phyloP scores from a whole-genome alignment of 163 green algal genomes.

The Scenedesmus sp. region DNA sequence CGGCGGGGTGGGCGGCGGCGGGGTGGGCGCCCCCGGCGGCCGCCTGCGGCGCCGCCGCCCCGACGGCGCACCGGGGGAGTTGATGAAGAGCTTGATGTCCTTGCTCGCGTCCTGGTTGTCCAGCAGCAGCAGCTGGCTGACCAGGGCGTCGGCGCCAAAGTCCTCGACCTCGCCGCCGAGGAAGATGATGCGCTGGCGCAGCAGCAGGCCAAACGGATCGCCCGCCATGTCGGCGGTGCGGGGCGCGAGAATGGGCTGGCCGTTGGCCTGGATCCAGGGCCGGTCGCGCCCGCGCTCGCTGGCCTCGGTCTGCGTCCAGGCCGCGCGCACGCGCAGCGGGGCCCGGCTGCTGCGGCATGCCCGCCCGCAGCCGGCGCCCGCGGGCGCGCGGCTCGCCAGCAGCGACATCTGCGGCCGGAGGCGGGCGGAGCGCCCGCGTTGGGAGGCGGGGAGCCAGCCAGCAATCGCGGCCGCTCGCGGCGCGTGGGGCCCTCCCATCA shows the following conservation, averaged over 20 bases:
- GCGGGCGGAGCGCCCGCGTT: no score
- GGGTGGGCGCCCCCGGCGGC: no score
- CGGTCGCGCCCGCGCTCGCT: constrained; percentile 29
- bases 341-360: no score
- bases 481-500: no score
- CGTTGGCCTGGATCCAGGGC: constrained; percentile 62
- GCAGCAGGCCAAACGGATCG: constrained; percentile 96
- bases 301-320: constrained; percentile 23
- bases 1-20: no score
- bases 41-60: no score
- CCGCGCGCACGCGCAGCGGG: constrained; percentile 13
- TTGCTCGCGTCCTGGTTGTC: constrained; percentile 94
- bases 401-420: constrained; percentile 37
- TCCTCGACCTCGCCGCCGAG: constrained; percentile 97
- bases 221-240: constrained; percentile 90
- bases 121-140: constrained; percentile 98
- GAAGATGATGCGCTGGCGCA: constrained; percentile 97
- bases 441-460: no score
- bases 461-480: no score
- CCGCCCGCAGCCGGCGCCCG: constrained; percentile 28
- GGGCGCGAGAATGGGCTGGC: constrained; percentile 69
- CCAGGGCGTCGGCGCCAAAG: constrained; percentile 94
- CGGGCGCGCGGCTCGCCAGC: constrained; percentile 6
- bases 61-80: constrained; percentile 89
- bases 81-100: constrained; percentile 99